Evolutionary conservation across 2,329 filamentous ascomycete species (phyloP).

Genomic region (Gaeumannomyces tritici): DNA sequence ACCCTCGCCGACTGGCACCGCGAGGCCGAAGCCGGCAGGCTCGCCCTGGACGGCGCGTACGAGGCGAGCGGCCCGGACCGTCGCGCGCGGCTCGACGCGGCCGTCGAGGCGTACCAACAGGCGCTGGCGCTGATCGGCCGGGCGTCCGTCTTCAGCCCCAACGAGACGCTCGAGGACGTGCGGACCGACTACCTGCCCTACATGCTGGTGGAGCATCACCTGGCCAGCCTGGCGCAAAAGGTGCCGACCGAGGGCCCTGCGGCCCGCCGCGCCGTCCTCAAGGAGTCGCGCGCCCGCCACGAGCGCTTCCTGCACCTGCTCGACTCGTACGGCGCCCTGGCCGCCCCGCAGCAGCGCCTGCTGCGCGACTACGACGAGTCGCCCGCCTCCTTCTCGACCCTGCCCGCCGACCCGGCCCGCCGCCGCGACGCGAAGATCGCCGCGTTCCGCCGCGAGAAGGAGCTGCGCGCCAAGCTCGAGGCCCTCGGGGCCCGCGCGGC

Average conservation of each 20-base stretch:
- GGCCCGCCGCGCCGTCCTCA: constrained; percentile 55
- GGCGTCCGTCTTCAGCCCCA: constrained; percentile 78
- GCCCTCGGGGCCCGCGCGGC: constrained; percentile 30
- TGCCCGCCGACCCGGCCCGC: constrained; percentile 54
- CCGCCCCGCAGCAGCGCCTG: constrained; percentile 53
- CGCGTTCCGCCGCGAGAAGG: constrained; percentile 77
- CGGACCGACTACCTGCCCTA: constrained; percentile 79
- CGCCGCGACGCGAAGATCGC: constrained; percentile 78
- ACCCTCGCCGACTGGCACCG: constrained; percentile 23
- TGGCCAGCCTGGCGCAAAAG: constrained; percentile 71
- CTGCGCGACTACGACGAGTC: constrained; percentile 66
- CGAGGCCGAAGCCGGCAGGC: constrained; percentile 40
- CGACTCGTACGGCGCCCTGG: constrained; percentile 70
- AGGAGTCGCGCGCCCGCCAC: constrained; percentile 58
- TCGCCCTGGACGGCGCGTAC: constrained; percentile 50
- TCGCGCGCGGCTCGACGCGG: constrained; percentile 54
- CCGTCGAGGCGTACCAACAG: constrained; percentile 63
- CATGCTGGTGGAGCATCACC: constrained; percentile 65
- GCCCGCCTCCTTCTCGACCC: constrained; percentile 62
- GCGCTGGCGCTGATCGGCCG: constrained; percentile 60
- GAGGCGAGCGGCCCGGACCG: constrained; percentile 57
- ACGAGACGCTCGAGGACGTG: constrained; percentile 82
- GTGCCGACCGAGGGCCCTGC: constrained; percentile 39
- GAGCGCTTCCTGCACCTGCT: constrained; percentile 69
- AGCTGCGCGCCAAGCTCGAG: constrained; percentile 74